Base-by-base conservation (phyloP, 768 basidiomycete species). In the Pleurotus tuber-regium region DNA sequence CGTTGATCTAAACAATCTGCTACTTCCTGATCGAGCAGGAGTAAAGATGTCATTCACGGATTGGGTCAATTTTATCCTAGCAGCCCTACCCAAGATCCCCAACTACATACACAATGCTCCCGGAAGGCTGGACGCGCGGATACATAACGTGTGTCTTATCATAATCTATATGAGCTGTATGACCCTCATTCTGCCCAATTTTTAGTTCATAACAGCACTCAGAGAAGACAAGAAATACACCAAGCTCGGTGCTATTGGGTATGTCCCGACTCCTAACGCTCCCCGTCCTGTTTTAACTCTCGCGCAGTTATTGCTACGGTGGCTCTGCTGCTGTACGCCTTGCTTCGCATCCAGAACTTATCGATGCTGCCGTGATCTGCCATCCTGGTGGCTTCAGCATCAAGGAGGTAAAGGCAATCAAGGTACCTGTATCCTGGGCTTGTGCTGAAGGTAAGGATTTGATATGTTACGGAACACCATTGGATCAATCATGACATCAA, bases 241-340 rank as follows among this genome's bases (percentile, higher is more conserved):
- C 28, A 72, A 72, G 50, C 31, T 75, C n/a, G 74, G 74, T 6
- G 68, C 66, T 18, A 64, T 72, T 3, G 73, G 73, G 69, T 73
- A 50, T 36, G 63, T 59, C 4, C 31, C 21, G 25, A 18, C 9
- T 23, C 36, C 30, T 21, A 14, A 5, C 31, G 19, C 21, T n/a
- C n/a, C 12, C 31, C 12, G 4, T 19, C 29, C 18, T 14, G 21
- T 23, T 19, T 36, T 11, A 39, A 4, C 21, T 19, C 18, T 19
- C 31, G 4, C 18, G 28, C 44, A 74, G 76, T 7, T 77, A 75
- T 51, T 77, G 76, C 49, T 76, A 64, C 42, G 76, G 76, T 1
- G 76, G 76, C 19, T 48, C 69, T 7, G 61, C 65, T 1, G 68
- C 65, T 12, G 63, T 75, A 39, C 66, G 72, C 4, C 52, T 78